A percentile compares a stretch with the other conserved stretches of the same genome.
Conservation (phyloP, 768 basidiomycete genomes). For the Austroboletus eburneus region DNA sequence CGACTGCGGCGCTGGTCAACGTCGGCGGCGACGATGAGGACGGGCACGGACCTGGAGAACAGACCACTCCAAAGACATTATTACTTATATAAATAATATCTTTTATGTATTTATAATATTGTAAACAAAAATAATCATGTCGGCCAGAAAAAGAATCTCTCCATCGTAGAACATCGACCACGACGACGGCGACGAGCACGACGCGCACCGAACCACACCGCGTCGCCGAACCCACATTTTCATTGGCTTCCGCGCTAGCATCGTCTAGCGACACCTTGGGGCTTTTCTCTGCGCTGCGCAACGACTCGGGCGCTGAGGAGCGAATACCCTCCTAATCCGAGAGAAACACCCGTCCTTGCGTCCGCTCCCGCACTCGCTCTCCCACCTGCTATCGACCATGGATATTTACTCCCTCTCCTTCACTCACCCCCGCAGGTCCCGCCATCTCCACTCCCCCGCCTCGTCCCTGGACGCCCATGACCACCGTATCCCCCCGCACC, state of each 20-base stretch:
- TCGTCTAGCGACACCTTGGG: background rate
- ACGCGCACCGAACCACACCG: constrained; percentile 16
- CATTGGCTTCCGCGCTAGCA: constrained; percentile 5
- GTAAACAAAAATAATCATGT: constrained; percentile 4
- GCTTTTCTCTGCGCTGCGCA: constrained; percentile 1
- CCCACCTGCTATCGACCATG: constrained; percentile 53
- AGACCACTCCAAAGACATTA: constrained; percentile 12
- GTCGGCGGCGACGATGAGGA: constrained; percentile 2
- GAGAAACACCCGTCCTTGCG: constrained; percentile 3
- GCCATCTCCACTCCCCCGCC: constrained; percentile 53
- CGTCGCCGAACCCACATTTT: constrained; percentile 11
- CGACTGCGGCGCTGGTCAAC: constrained; percentile 41
- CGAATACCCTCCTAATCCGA: constrained; percentile 27
- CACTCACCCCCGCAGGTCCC: constrained; percentile 81
- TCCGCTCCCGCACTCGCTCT: background rate
- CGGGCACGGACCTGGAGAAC: constrained; percentile 23
- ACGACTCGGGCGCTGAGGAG: constrained; percentile 19
- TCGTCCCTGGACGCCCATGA: constrained; percentile 62
- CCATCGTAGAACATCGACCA: constrained; percentile 15
- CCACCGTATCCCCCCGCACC: constrained; percentile 42
- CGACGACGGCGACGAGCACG: constrained; percentile 20
- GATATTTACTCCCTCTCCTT: constrained; percentile 95
- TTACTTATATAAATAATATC: no score
- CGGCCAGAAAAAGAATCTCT: constrained; percentile 20
- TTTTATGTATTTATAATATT: no score